Evolutionary conservation across 2,329 filamentous ascomycete species (phyloP).

Genomic region (Penicillium sp.): DNA sequence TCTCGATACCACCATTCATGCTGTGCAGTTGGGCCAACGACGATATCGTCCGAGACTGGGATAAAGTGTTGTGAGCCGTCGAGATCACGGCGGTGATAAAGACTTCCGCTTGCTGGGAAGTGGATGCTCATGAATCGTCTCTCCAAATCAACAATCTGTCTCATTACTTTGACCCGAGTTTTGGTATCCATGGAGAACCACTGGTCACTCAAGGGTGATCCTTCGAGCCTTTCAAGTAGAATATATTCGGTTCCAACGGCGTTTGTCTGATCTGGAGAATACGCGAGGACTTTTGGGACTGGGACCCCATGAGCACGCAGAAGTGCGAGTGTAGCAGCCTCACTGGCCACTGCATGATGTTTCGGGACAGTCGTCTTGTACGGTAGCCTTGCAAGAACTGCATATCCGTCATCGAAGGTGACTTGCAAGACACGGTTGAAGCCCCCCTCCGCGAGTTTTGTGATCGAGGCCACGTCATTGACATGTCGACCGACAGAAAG

Average conservation of each 20-base stretch:
- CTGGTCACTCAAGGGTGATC: constrained; percentile 29
- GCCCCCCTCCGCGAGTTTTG: constrained; percentile 38
- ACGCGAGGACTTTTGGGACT: constrained; percentile 39
- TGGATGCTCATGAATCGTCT: constrained; percentile 19
- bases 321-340: constrained; percentile 39
- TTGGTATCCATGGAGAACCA: constrained; percentile 32
- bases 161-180: constrained; percentile 22
- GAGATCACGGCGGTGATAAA: constrained; percentile 27
- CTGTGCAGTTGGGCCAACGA: constrained; percentile 25
- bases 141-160: constrained; percentile 25
- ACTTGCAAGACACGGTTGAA: constrained; percentile 38
- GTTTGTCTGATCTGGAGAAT: constrained; percentile 35
- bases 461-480: constrained; percentile 9
- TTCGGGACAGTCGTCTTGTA: constrained; percentile 32
- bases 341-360: constrained; percentile 33
- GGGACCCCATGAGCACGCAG: constrained; percentile 32
- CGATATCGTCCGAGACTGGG: constrained; percentile 12
- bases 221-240: constrained; percentile 36
- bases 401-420: constrained; percentile 29
- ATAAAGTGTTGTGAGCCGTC: constrained; percentile 1
- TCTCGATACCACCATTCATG: no score
- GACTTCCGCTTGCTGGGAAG: constrained; percentile 29
- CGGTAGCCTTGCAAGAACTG: constrained; percentile 34
- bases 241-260: constrained; percentile 41
- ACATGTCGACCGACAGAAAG: constrained; percentile 5